Evolutionary conservation across 2,329 filamentous ascomycete genomes (phyloP).

Genomic region (Paramyrothecium roridum): DNA sequence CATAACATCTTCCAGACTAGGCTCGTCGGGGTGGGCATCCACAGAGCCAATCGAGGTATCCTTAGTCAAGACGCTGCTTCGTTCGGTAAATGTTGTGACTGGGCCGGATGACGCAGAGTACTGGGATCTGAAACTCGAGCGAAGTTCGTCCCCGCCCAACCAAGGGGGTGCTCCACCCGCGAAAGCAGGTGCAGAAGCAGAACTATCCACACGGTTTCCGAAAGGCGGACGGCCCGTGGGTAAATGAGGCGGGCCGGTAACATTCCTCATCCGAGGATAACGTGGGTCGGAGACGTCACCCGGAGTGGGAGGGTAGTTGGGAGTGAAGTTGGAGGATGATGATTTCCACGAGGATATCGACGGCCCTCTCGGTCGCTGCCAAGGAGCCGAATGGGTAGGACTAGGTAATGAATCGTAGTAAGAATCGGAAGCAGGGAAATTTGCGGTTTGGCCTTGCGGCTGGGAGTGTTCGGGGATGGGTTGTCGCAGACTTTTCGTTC

Average conservation of each 20-base stretch:
- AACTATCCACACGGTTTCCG: conserved; percentile 28
- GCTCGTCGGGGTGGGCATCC: conserved; percentile 49
- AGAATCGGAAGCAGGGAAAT: conserved; percentile 23
- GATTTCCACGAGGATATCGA: conserved; percentile 48
- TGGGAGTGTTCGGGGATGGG: conserved; percentile 29
- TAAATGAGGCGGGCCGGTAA: conserved; percentile 15
- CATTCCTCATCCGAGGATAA: conserved; percentile 22
- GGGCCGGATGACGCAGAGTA: conserved; percentile 51
- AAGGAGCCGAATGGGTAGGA: conserved; percentile 27
- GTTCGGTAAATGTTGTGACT: conserved; percentile 69
- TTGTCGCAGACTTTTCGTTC: conserved; percentile 50
- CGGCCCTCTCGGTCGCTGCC: conserved; percentile 42
- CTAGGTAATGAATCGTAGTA: conserved; percentile 21
- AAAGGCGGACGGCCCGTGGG: conserved; percentile 23
- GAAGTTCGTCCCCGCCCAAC: conserved; percentile 47
- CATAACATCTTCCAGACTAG: conserved; percentile 66
- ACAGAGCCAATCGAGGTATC: conserved; percentile 70
- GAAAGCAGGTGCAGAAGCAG: conserved; percentile 30
- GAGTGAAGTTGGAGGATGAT: conserved; percentile 38
- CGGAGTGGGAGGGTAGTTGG: conserved; percentile 34
- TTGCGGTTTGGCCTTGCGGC: conserved; percentile 20
- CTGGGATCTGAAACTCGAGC: conserved; percentile 56
- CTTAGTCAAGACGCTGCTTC: conserved; percentile 79
- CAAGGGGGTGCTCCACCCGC: conserved; percentile 40
- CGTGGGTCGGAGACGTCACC: conserved; percentile 36